Evolutionary conservation across 768 basidiomycete genomes (phyloP).

Genomic region (Epithele typhae): DNA sequence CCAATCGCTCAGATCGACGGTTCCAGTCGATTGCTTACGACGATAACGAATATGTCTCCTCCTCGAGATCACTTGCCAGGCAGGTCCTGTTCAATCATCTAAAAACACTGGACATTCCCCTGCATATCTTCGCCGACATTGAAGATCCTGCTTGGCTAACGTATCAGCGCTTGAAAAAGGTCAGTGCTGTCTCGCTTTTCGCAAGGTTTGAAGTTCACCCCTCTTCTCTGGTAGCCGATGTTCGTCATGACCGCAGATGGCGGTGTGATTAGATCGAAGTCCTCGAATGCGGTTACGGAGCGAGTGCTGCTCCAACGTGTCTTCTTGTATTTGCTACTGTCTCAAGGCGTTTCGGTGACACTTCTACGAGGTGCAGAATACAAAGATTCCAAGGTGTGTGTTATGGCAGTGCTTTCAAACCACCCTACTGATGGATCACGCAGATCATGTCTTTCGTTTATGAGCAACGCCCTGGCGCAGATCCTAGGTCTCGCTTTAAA

Average conservation of each 20-base stretch:
- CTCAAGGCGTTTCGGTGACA: conserved; percentile 46
- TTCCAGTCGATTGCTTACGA: conserved; percentile 41
- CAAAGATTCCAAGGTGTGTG: conserved; percentile 54
- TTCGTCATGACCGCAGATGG: conserved; percentile 60
- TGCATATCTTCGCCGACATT: conserved; percentile 43
- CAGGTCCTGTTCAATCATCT: conserved; percentile 49
- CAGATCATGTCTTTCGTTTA: conserved; percentile 62
- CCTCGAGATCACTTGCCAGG: conserved; percentile 51
- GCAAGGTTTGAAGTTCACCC: no score
- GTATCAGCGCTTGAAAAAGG: conserved; percentile 40
- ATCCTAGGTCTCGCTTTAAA: conserved; percentile 13
- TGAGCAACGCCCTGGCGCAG: conserved; percentile 24
- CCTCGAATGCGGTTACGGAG: conserved; percentile 11
- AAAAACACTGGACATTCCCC: conserved; percentile 32
- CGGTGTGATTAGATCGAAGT: conserved; percentile 23
- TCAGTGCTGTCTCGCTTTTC: conserved; percentile 18
- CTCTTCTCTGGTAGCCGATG: conserved; percentile 47
- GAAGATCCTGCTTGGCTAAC: conserved; percentile 45
- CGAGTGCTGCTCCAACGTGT: conserved; percentile 43
- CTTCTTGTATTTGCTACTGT: conserved; percentile 46
- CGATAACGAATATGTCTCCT: conserved; percentile 27
- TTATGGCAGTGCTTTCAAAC: not conserved
- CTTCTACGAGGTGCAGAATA: conserved; percentile 53
- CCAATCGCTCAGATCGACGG: conserved; percentile 33
- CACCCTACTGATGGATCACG: no score